Percentiles rank a stretch among this genome's conserved stretches.
These are phyloP conservation scores for Sporothrix phasma DNA, from an alignment of 2,329 filamentous ascomycete species.

Conservation along the genomic window DNA sequence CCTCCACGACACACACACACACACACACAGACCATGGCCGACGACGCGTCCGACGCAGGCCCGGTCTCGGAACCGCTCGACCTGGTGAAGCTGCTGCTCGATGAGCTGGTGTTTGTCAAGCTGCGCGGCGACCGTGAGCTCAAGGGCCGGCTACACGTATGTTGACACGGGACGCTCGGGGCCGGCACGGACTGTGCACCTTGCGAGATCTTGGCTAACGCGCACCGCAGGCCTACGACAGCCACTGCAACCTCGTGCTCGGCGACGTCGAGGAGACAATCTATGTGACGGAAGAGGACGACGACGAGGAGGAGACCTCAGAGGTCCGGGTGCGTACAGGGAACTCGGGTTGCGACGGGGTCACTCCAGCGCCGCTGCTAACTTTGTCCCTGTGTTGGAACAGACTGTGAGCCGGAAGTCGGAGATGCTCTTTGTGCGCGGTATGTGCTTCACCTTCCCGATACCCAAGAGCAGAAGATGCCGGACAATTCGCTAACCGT, in stretches of 20 bases:
- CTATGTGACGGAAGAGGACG: conserved; percentile 82
- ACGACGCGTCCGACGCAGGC: conserved; percentile 62
- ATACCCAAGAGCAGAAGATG: too few relatives aligned
- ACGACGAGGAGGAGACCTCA: conserved; percentile 50
- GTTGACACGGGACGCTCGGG: conserved; percentile 37
- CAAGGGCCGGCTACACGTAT: conserved; percentile 78
- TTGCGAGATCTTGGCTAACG: neutral
- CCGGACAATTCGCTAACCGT: neutral
- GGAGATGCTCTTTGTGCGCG: conserved; percentile 97
- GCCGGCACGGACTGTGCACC: conserved; percentile 14
- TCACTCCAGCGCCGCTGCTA: too few relatives aligned
- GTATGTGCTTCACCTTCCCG: conserved; percentile 38
- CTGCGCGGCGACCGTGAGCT: conserved; percentile 90
- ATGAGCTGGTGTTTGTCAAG: conserved; percentile 96
- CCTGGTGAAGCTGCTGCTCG: conserved; percentile 84
- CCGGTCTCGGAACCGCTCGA: conserved; percentile 87
- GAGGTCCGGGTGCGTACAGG: conserved; percentile 53
- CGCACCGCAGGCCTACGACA: conserved; percentile 74
- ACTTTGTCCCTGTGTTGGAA: neutral
- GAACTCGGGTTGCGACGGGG: too few relatives aligned
- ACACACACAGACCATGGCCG: conserved; percentile 49
- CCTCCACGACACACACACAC: neutral
- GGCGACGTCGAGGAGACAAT: conserved; percentile 97
- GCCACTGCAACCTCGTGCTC: conserved; percentile 92
- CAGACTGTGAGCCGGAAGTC: conserved; percentile 93